Conservation (phyloP, 331 rosid genomes). For the Saraca asoca region DNA sequence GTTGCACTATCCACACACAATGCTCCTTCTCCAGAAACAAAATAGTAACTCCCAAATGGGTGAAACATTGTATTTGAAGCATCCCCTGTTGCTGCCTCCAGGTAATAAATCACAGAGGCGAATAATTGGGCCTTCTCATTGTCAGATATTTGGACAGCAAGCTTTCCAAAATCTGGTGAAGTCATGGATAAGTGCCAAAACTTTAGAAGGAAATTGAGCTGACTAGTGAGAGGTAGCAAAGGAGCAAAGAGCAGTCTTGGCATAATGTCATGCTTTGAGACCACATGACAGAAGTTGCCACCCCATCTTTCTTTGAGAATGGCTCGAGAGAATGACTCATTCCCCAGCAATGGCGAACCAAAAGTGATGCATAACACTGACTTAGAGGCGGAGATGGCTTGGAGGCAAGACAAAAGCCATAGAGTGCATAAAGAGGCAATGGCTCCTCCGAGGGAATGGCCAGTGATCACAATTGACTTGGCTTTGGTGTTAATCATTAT, state of each 20-base stretch:
- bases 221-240: constrained; percentile 39
- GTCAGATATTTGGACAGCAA: constrained; percentile 44
- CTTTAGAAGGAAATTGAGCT: constrained; percentile 52
- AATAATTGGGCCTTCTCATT: constrained; percentile 49
- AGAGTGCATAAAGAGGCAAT: constrained; percentile 73
- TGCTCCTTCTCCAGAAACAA: constrained; percentile 72
- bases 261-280: constrained; percentile 79
- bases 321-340: constrained; percentile 60
- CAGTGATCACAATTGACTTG: constrained; percentile 78
- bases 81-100: constrained; percentile 42
- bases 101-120: constrained; percentile 37
- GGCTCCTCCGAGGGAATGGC: constrained; percentile 90
- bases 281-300: constrained; percentile 77
- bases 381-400: constrained; percentile 38
- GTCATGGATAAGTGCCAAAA: constrained; percentile 66
- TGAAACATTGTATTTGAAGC: constrained; percentile 36
- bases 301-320: constrained; percentile 74
- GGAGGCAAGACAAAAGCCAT: constrained; percentile 71
- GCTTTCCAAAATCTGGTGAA: constrained; percentile 42
- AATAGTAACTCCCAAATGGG: constrained; percentile 76
- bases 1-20: constrained; percentile 69
- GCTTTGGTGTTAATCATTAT: constrained; percentile 40
- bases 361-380: constrained; percentile 71
- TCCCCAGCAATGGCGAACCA: constrained; percentile 86
- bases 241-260: constrained; percentile 84